Evolutionary conservation across 352 stramenopile species (phyloP).

Genomic region (Pythium rhizo-oryzae): DNA sequence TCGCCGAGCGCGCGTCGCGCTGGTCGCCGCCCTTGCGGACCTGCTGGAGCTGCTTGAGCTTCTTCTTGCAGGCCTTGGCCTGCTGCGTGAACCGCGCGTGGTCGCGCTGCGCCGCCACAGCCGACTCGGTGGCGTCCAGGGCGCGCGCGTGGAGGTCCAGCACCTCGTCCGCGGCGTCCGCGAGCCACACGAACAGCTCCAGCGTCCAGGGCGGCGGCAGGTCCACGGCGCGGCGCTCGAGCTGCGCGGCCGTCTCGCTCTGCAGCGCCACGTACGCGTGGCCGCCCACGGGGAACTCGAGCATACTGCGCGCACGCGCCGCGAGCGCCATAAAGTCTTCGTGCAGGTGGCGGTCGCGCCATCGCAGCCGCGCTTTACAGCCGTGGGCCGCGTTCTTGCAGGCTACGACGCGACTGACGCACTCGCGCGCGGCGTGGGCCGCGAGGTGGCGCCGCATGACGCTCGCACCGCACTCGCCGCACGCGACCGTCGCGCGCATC

Average conservation of each 20-base stretch:
- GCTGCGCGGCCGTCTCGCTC: slow-evolving; percentile 18
- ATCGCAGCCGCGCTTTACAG: slow-evolving; percentile 57
- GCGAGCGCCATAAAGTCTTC: slow-evolving; percentile 58
- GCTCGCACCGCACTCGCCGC: slow-evolving; percentile 52
- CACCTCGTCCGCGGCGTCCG: slow-evolving; percentile 52
- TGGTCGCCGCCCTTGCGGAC: slow-evolving; percentile 11
- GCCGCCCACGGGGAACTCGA: slow-evolving; percentile 54
- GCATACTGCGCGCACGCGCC: slow-evolving; percentile 46
- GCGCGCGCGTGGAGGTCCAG: slow-evolving; percentile 45
- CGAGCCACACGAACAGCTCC: slow-evolving; percentile 69
- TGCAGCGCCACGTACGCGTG: slow-evolving; percentile 46
- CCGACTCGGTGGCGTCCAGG: slow-evolving; percentile 42
- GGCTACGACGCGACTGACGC: slow-evolving; percentile 59
- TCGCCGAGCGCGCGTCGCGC: slow-evolving; percentile 5
- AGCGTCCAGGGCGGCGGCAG: slow-evolving; percentile 67
- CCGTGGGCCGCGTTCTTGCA: slow-evolving; percentile 75
- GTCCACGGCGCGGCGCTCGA: slow-evolving; percentile 32
- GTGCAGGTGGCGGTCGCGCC: slow-evolving; percentile 70
- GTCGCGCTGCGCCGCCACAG: slow-evolving; percentile 41
- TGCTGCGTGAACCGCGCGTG: slow-evolving; percentile 44
- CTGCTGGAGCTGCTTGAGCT: slow-evolving; percentile 33
- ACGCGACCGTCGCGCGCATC: slow-evolving; percentile 49
- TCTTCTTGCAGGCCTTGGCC: slow-evolving; percentile 50
- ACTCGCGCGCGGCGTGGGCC: slow-evolving; percentile 48
- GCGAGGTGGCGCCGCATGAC: slow-evolving; percentile 44